These are phyloP conservation scores for Talaromyces albobiverticillius DNA, from an alignment of 2,329 filamentous ascomycete genomes.

Conservation along the genomic window DNA sequence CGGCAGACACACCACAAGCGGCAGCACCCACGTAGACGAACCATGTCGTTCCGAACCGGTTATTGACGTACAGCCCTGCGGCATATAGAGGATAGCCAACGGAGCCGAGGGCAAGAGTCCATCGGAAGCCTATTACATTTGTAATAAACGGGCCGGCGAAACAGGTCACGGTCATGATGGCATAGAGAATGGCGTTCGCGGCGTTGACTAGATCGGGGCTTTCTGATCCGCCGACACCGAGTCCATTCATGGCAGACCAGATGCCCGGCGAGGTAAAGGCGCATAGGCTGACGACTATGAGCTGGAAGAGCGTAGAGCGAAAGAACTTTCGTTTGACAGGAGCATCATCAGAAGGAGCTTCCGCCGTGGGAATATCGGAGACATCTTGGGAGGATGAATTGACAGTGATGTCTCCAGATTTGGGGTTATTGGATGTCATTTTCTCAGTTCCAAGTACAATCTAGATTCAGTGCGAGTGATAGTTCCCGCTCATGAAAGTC, in stretches of 20 bases:
- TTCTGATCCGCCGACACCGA: conserved; percentile 42
- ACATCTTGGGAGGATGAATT: background rate
- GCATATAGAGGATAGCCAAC: conserved; percentile 44
- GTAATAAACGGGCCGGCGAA: conserved; percentile 44
- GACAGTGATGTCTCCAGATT: background rate
- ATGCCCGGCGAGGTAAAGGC: conserved; percentile 44
- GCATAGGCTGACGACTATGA: conserved; percentile 37
- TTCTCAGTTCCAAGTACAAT: background rate
- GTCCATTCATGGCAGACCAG: conserved; percentile 45
- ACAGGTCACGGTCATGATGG: conserved; percentile 47
- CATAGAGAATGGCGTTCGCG: conserved; percentile 49
- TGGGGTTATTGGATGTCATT: background rate
- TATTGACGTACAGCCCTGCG: conserved; percentile 48
- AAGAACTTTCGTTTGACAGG: conserved; percentile 24
- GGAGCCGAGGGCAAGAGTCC: conserved; percentile 38
- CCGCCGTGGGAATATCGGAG: too few species aligned
- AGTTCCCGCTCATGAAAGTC: too few species aligned
- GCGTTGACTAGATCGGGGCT: conserved; percentile 50
- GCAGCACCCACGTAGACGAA: conserved; percentile 51
- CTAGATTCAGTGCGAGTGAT: background rate
- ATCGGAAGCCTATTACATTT: conserved; percentile 42
- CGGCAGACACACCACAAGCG: conserved; percentile 48
- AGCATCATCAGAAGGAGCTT: background rate
- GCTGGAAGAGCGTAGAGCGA: conserved; percentile 44
- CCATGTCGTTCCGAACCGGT: conserved; percentile 37